Evolutionary conservation across 2,329 filamentous ascomycete species (phyloP).

Genomic region (Drechslerella dactyloides): DNA sequence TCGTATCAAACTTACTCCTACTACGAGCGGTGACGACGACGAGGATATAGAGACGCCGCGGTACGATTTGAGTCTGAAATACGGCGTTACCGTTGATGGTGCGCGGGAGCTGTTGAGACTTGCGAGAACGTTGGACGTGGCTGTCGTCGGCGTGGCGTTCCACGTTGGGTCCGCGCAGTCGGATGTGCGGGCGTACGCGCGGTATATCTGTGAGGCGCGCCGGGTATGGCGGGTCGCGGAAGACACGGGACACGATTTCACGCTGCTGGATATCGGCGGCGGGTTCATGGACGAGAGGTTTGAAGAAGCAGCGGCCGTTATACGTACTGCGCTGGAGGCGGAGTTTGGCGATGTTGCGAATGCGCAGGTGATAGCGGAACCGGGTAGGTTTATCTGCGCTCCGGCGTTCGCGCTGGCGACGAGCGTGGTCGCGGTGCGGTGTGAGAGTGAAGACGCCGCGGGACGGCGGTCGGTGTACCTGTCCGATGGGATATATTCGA

Average conservation of each 20-base stretch:
- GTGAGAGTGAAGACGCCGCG: slow-evolving; percentile 8
- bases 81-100: slow-evolving; percentile 25
- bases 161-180: slow-evolving; percentile 38
- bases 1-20: slow-evolving; percentile 16
- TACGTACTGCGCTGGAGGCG: slow-evolving; percentile 15
- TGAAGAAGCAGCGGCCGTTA: slow-evolving; percentile 15
- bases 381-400: slow-evolving; percentile 32
- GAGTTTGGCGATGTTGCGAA: slow-evolving; percentile 35
- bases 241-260: slow-evolving; percentile 33
- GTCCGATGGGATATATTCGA: slow-evolving; percentile 40
- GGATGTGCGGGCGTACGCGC: slow-evolving; percentile 8
- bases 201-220: slow-evolving; percentile 29
- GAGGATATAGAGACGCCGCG: not conserved
- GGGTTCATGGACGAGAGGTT: slow-evolving; percentile 41
- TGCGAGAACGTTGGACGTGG: slow-evolving; percentile 17
- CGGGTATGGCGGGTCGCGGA: slow-evolving; percentile 22
- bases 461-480: slow-evolving; percentile 32
- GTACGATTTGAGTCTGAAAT: slow-evolving; percentile 46
- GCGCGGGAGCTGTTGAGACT: slow-evolving; percentile 11
- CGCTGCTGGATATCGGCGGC: slow-evolving; percentile 35
- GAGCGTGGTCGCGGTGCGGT: slow-evolving; percentile 33
- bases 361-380: slow-evolving; percentile 33
- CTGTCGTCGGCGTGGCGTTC: slow-evolving; percentile 33
- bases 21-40: not conserved
- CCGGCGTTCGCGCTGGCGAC: slow-evolving; percentile 35